phyloP scores from a whole-genome alignment of 805 yeast species.

The Teunomyces pallodes region DNA sequence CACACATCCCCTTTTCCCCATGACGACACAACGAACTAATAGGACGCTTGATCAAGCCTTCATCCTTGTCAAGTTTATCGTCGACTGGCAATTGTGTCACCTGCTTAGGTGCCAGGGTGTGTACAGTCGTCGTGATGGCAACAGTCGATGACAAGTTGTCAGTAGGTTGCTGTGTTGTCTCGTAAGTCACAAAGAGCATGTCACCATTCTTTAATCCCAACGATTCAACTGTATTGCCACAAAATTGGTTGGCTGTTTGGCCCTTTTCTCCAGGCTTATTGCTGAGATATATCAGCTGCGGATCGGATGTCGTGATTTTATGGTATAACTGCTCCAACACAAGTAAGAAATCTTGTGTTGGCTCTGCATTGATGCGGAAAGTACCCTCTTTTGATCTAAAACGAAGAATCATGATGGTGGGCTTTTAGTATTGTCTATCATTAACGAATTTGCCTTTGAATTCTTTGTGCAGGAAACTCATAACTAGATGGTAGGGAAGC shows the following conservation, averaged over 20 bases:
- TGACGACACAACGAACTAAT: constrained; percentile 73
- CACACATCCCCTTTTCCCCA: constrained; percentile 95
- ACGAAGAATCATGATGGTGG: constrained; percentile 44
- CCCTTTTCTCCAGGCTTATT: constrained; percentile 46
- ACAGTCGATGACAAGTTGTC: constrained; percentile 12
- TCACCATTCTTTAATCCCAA: constrained; percentile 60
- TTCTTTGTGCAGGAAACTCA: neutral
- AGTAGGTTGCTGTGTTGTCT: constrained; percentile 13
- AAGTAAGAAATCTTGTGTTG: constrained; percentile 39
- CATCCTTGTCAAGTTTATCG: constrained; percentile 55
- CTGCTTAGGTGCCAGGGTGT: neutral
- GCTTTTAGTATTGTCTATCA: neutral
- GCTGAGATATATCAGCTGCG: constrained; percentile 37
- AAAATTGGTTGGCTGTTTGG: constrained; percentile 34
- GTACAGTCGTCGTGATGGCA: neutral
- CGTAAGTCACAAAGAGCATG: constrained; percentile 47
- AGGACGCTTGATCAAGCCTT: constrained; percentile 70
- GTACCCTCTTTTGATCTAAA: constrained; percentile 85
- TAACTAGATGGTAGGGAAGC: no score
- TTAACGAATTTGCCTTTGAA: neutral
- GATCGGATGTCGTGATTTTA: constrained; percentile 20
- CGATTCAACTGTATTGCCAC: constrained; percentile 36
- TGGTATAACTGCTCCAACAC: constrained; percentile 41
- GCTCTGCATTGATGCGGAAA: constrained; percentile 60
- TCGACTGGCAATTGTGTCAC: constrained; percentile 52